These are phyloP conservation scores for Candolleomyces efflorescens DNA, from an alignment of 768 basidiomycete genomes.

Conservation along the genomic window DNA sequence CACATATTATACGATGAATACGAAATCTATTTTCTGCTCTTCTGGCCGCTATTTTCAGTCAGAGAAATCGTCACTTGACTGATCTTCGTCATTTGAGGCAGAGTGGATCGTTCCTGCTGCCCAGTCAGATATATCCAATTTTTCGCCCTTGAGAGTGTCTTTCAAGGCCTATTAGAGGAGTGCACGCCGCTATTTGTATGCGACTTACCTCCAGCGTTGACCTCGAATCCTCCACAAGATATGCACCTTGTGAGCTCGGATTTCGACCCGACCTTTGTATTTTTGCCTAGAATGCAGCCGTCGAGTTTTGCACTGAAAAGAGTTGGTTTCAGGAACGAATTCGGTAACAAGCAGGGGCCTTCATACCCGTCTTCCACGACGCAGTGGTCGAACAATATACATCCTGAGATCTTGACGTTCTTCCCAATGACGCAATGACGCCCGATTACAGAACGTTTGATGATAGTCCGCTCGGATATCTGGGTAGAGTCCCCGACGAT, in stretches of 20 bases:
- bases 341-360: slow-evolving; percentile 16
- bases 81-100: not conserved
- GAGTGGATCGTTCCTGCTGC: slow-evolving; percentile 14
- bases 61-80: not conserved
- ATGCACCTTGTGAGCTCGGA: slow-evolving; percentile 65
- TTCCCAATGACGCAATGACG: slow-evolving; percentile 82
- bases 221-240: slow-evolving; percentile 77
- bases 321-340: slow-evolving; percentile 1
- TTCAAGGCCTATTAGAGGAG: slow-evolving; percentile 1
- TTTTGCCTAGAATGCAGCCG: slow-evolving; percentile 69
- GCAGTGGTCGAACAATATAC: slow-evolving; percentile 86
- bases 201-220: slow-evolving; percentile 52
- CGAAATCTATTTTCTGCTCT: not conserved
- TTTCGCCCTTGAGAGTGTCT: slow-evolving; percentile 51
- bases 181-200: not conserved
- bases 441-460: slow-evolving; percentile 79
- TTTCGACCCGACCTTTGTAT: slow-evolving; percentile 66
- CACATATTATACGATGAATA: not conserved
- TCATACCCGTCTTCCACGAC: slow-evolving; percentile 78
- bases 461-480: slow-evolving; percentile 71
- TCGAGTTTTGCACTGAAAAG: slow-evolving; percentile 65
- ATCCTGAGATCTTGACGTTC: slow-evolving; percentile 79
- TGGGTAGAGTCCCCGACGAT: slow-evolving; percentile 81
- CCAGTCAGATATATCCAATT: slow-evolving; percentile 34
- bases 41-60: not conserved